These are phyloP conservation scores for Botrytis pseudocinerea DNA, from an alignment of 2,329 filamentous ascomycete genomes.

Conservation along the genomic window DNA sequence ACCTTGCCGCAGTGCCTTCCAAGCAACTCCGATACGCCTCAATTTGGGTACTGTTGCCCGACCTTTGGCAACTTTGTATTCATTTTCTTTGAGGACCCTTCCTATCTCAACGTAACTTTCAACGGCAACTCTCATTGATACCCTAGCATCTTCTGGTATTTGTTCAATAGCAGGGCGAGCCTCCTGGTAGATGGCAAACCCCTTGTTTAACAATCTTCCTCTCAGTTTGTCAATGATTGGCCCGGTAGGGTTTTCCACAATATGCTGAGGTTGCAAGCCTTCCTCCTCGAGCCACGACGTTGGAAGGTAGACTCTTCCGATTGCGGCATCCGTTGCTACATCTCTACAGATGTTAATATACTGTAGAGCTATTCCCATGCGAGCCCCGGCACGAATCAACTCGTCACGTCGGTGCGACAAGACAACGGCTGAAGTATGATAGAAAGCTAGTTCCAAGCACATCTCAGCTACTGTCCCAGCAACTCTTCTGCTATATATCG, in stretches of 20 bases:
- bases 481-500: conserved; percentile 65
- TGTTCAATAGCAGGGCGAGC: conserved; percentile 59
- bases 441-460: conserved; percentile 65
- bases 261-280: conserved; percentile 53
- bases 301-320: conserved; percentile 69
- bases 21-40: conserved; percentile 57
- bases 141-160: conserved; percentile 60
- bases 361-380: conserved; percentile 74
- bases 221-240: conserved; percentile 53
- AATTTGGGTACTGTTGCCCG: conserved; percentile 48
- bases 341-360: conserved; percentile 77
- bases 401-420: conserved; percentile 41
- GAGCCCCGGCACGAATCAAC: conserved; percentile 57
- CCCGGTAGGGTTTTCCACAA: conserved; percentile 53
- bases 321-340: conserved; percentile 64
- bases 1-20: conserved; percentile 50
- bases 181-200: conserved; percentile 59
- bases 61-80: conserved; percentile 46
- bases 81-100: conserved; percentile 51
- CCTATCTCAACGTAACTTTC: conserved; percentile 79
- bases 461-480: conserved; percentile 72
- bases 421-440: conserved; percentile 46
- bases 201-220: conserved; percentile 56
- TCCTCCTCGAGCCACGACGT: conserved; percentile 61
- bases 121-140: conserved; percentile 66